Evolutionary conservation across 768 basidiomycete species (phyloP).

Genomic region (Hericium alpestre): DNA sequence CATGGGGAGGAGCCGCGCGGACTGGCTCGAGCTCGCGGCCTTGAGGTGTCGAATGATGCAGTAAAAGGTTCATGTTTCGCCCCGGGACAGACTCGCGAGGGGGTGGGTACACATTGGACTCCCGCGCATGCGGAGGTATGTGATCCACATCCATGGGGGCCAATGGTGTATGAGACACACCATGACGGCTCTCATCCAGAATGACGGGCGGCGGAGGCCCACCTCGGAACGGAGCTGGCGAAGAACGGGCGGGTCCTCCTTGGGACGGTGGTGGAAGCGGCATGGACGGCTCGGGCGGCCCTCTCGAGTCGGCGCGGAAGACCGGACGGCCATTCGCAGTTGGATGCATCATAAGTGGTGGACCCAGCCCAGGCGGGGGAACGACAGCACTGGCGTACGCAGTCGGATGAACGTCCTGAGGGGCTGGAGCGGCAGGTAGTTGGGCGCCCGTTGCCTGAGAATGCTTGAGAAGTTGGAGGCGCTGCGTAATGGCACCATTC

Average conservation of each 20-base stretch:
- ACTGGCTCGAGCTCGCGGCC: constrained; percentile 43
- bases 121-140: constrained; percentile 34
- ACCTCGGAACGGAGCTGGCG: constrained; percentile 70
- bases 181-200: constrained; percentile 64
- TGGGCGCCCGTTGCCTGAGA: constrained; percentile 67
- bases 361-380: constrained; percentile 52
- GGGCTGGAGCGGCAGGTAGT: constrained; percentile 80
- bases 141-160: constrained; percentile 60
- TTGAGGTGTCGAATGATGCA: constrained; percentile 46
- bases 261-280: constrained; percentile 50
- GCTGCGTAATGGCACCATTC: constrained; percentile 74
- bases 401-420: constrained; percentile 93
- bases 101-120: constrained; percentile 30
- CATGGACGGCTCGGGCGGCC: constrained; percentile 32
- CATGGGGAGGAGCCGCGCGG: constrained; percentile 35
- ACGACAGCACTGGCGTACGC: constrained; percentile 78
- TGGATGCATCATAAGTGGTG: constrained; percentile 53
- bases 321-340: constrained; percentile 29
- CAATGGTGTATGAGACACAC: constrained; percentile 54
- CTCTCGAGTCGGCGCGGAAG: constrained; percentile 61
- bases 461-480: constrained; percentile 67
- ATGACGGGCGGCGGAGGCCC: constrained; percentile 77
- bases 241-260: constrained; percentile 33
- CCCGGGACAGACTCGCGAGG: constrained; percentile 35
- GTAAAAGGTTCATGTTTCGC: constrained; percentile 35